Percentiles rank a stretch among this genome's conserved stretches.
These are phyloP conservation scores for Onygenales sp. DNA, from an alignment of 2,329 filamentous ascomycete species.

Conservation along the genomic window DNA sequence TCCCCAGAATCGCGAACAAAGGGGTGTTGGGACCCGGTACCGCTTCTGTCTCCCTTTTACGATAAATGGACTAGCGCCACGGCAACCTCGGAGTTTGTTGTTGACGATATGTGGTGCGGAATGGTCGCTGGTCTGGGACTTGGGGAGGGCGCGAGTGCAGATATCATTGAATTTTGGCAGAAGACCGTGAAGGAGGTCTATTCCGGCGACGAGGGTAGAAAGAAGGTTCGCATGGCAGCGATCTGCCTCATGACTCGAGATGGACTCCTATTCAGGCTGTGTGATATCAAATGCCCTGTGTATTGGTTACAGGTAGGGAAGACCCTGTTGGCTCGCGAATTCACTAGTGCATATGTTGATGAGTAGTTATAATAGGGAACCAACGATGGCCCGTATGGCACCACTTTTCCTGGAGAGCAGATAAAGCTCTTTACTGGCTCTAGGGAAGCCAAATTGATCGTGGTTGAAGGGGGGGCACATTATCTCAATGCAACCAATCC, in stretches of 20 bases:
- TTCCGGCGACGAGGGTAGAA: constrained; percentile 40
- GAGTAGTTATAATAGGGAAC: background rate
- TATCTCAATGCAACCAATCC: constrained; percentile 41
- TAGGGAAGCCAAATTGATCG: constrained; percentile 32
- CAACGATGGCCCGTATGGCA: background rate
- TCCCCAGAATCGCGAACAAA: constrained; percentile 33
- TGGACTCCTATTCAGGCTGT: constrained; percentile 36
- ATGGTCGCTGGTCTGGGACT: constrained; percentile 41
- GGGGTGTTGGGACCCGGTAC: constrained; percentile 40
- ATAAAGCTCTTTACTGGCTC: constrained; percentile 40
- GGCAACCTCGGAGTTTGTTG: constrained; percentile 34
- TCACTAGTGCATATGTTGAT: background rate
- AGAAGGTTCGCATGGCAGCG: constrained; percentile 39
- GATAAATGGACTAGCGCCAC: constrained; percentile 30
- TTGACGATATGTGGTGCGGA: constrained; percentile 33
- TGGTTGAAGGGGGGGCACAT: constrained; percentile 40
- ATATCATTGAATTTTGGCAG: constrained; percentile 35
- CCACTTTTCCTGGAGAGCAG: constrained; percentile 24
- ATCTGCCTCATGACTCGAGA: constrained; percentile 42
- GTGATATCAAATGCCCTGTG: constrained; percentile 42
- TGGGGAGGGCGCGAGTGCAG: constrained; percentile 29
- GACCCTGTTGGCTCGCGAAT: background rate
- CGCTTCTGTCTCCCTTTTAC: constrained; percentile 26
- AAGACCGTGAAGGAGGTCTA: constrained; percentile 38
- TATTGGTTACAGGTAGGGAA: constrained; percentile 39